Conservation (phyloP, 768 basidiomycete genomes). For the Suillus fuscotomentosus region DNA sequence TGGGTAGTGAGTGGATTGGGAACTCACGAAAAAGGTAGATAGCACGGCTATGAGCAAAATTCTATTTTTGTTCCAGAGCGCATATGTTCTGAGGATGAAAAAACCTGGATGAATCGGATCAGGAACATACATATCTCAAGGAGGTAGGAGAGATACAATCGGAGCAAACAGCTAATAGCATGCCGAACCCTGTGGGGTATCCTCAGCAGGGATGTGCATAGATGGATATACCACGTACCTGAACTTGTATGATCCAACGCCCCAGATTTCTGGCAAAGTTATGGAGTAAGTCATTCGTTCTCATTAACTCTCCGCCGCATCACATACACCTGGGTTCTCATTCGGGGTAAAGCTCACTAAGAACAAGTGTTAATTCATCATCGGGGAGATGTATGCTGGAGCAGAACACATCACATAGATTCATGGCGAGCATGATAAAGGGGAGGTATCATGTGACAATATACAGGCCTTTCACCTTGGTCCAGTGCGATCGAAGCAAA, state of each 20-base stretch:
- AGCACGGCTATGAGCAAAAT: neutral
- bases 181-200: neutral
- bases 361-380: neutral
- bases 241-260: neutral
- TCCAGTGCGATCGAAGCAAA: neutral
- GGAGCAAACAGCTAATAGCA: neutral
- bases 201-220: neutral
- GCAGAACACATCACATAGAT: neutral
- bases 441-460: neutral
- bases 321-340: neutral
- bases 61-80: neutral
- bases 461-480: neutral
- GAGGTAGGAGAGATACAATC: too few relatives aligned
- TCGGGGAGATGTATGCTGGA: neutral
- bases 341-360: neutral
- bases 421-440: neutral
- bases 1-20: neutral
- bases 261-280: neutral
- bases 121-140: too few relatives aligned
- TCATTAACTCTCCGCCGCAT: neutral
- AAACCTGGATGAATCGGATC: too few relatives aligned
- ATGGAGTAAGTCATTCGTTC: neutral
- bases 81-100: too few relatives aligned
- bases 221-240: neutral
- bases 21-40: neutral